Base-by-base conservation (phyloP, 768 basidiomycete species). In the Termitomyces sp. region DNA sequence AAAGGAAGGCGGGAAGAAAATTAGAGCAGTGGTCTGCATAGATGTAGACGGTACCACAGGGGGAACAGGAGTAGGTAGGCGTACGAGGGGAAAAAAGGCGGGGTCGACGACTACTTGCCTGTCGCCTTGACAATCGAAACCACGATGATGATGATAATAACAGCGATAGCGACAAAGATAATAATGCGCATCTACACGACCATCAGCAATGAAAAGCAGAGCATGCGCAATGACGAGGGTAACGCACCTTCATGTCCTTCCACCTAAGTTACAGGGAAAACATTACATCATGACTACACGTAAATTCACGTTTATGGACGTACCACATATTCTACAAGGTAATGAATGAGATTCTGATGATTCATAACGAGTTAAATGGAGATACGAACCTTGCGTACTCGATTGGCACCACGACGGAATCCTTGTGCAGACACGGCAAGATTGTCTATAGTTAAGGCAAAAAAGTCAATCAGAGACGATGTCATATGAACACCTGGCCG, bases 361-460 rank as follows among this genome's bases (percentile, higher is more conserved):
- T 26, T n/a, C 37, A 52, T 7, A 15, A 28, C 3, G 12, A 20
- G 22, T 42, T 34, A 56, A 55, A 26, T 42, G 52, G 18, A 56
- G 47, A 37, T 26, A 79, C 84, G 64, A 68, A 94, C 93, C 84
- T 98, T 99, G 72, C 97, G 87, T 54, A 99, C 97, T 60, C 92
- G 82, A 77, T 98, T 98, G 53, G 97, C 97, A 63, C 97, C 95
- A 62, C 94, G 83, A 61, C 94, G 87, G 85, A 99, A 99, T 28
- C 94, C 94, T 77, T 99, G 96, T n/a, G 97, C 97, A 26, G 94
- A 97, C 42, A 96, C 92, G 31, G 97, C 96, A 56, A 99, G 84
- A 69, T 89, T 97, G 75, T 99, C 97, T 97, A 52, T 42, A 54
- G 15, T 44, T 5, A 33, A 20, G 54, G 41, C 16, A 61, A 49